Evolutionary conservation across 2,329 filamentous ascomycete genomes (phyloP), one percentile per base, ranked within the genome.

Genomic region (Ophiocordyceps camponoti-rufipedis): DNA sequence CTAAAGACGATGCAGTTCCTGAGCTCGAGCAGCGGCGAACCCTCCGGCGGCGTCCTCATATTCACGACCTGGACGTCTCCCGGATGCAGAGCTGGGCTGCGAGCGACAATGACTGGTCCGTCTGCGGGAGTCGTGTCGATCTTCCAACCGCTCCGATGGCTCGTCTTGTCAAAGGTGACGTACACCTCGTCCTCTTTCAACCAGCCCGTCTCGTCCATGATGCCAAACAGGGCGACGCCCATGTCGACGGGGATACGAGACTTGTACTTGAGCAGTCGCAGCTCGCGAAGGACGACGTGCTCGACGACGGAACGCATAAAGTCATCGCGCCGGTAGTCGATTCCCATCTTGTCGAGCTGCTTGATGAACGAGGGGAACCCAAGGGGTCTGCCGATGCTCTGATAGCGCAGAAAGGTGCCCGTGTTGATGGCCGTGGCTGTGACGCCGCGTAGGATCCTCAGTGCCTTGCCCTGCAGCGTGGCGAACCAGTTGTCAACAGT

Each of bases 1-100:
- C 80, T 87, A 56, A 94, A 94, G 1, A 83, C 75, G 14, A 94
- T 70, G 48, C 85, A 88, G 54, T 93, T 94, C 2, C 67, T 64
- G 1, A 88, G 67, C 0, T 66, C 55, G 1, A 63, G 62, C 1
- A 93, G 66, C 0, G 82, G 75, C 14, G 82, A 84, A 0, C 63
- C 61, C 0, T 47, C 29, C 0, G 74, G 71, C 1, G 83, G 82
- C 0, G 80, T 70, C 1, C 79, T 68, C 10, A 82, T 81, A 2
- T 57, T 58, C 0, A 72, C 81, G 1, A 75, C 43, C 55, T 88
- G 85, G 2, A 93, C 71, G 54, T 94, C 86, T 0, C 86, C 86
- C 0, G 85, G 83, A 54, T 93, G 82, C 42, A 93, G 66, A 1
- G 85, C 84, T 0, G 86, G 86, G 1, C 81, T 84, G n/a, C 85